These are phyloP conservation scores for Chaetomium cochliodes DNA, from an alignment of 495 filamentous ascomycete genomes.

Conservation along the genomic window DNA sequence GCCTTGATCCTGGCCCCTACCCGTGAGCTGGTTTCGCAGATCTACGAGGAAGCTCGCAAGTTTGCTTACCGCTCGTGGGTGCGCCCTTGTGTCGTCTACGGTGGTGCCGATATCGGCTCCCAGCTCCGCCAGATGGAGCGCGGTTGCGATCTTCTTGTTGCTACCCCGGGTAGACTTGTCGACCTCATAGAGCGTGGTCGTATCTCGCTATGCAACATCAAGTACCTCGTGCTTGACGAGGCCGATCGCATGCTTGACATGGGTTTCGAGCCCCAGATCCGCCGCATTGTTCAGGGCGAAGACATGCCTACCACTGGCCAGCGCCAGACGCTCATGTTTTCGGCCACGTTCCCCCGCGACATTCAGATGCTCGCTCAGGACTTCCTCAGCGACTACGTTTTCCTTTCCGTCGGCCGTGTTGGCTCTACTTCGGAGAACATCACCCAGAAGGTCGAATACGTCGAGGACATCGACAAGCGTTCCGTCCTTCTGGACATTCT, in stretches of 20 bases:
- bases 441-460: slow-evolving; percentile 97
- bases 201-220: slow-evolving; percentile 94
- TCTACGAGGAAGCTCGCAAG: slow-evolving; percentile 96
- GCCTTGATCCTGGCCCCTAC: slow-evolving; percentile 94
- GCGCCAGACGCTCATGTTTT: slow-evolving; percentile 99
- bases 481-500: slow-evolving; percentile 96
- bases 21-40: slow-evolving; percentile 96
- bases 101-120: slow-evolving; percentile 95
- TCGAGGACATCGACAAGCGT: slow-evolving; percentile 95
- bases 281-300: slow-evolving; percentile 94
- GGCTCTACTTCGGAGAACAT: slow-evolving; percentile 99
- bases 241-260: slow-evolving; percentile 99
- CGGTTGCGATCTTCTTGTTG: slow-evolving; percentile 94
- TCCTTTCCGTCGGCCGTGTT: slow-evolving; percentile 97
- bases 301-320: slow-evolving; percentile 86
- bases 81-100: slow-evolving; percentile 95
- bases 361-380: slow-evolving; percentile 98
- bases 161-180: slow-evolving; percentile 93
- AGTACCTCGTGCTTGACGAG: slow-evolving; percentile 98
- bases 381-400: slow-evolving; percentile 97
- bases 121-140: slow-evolving; percentile 97
- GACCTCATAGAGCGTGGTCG: slow-evolving; percentile 98
- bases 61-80: slow-evolving; percentile 99
- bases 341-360: slow-evolving; percentile 96
- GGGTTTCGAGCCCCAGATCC: slow-evolving; percentile 99